Percentiles rank a stretch among this genome's conserved stretches.
Conservation (phyloP, 495 filamentous ascomycete genomes). For the Xylaria intraflava region DNA sequence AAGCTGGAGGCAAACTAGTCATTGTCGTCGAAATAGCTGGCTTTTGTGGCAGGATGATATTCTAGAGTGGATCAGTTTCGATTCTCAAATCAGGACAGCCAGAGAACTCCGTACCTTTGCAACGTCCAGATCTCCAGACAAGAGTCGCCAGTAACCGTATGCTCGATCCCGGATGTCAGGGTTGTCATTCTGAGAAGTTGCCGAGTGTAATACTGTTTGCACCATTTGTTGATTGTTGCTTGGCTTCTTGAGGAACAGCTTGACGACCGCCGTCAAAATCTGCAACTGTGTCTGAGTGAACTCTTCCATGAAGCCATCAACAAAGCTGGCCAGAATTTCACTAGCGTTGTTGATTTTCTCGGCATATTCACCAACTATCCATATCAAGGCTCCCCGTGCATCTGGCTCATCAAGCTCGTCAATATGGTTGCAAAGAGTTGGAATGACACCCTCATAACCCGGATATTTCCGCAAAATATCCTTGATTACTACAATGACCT, state of each 20-base stretch:
- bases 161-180: constrained; percentile 94
- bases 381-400: constrained; percentile 86
- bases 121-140: constrained; percentile 86
- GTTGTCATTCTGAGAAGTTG: constrained; percentile 93
- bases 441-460: constrained; percentile 96
- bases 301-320: constrained; percentile 88
- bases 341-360: constrained; percentile 98
- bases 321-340: constrained; percentile 78
- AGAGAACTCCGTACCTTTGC: constrained; percentile 54
- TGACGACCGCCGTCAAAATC: constrained; percentile 92
- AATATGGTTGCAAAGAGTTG: constrained; percentile 91
- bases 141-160: constrained; percentile 95
- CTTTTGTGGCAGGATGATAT: constrained; percentile 87
- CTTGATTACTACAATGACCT: constrained; percentile 96
- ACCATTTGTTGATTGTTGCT: constrained; percentile 82
- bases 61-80: constrained; percentile 41
- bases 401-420: constrained; percentile 95
- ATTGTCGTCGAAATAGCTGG: constrained; percentile 92
- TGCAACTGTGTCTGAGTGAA: constrained; percentile 93
- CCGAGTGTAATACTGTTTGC: constrained; percentile 84
- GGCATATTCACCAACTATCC: constrained; percentile 98
- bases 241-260: constrained; percentile 93
- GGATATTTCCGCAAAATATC: constrained; percentile 98
- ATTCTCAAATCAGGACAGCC: background rate
- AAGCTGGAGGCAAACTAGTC: constrained; percentile 69